Conservation (phyloP, 139 green algal genomes). For the Chlamydomonas eustigma region DNA sequence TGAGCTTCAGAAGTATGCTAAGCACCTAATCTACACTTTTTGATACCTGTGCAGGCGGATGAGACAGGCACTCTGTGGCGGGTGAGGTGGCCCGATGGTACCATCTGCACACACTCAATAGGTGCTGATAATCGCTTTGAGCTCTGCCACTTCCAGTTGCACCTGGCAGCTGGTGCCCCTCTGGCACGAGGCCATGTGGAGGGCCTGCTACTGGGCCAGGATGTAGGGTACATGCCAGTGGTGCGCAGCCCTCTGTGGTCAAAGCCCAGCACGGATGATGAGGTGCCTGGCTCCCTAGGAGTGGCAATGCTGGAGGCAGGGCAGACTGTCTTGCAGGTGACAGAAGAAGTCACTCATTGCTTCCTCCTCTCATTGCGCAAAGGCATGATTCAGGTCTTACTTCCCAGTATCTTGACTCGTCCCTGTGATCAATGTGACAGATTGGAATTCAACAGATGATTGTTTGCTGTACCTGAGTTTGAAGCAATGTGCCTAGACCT, state of each 20-base stretch:
- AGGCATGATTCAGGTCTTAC: no score
- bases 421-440: no score
- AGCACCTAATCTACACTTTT: not conserved
- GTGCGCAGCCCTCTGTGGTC: constrained; percentile 25
- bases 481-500: no score
- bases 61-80: constrained; percentile 5
- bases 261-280: constrained; percentile 16
- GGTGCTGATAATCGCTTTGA: constrained; percentile 12
- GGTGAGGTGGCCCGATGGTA: constrained; percentile 18
- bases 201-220: constrained; percentile 22
- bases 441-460: no score
- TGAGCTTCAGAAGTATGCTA: no score
- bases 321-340: constrained; percentile 16
- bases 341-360: no score
- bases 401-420: no score
- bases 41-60: not conserved
- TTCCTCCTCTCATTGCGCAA: no score
- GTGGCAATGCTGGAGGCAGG: constrained; percentile 27
- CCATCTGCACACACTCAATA: not conserved
- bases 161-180: constrained; percentile 20
- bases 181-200: constrained; percentile 23
- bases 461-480: no score
- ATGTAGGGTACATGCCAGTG: constrained; percentile 18
- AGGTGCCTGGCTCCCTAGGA: constrained; percentile 26
- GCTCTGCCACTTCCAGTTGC: constrained; percentile 19